These are phyloP conservation scores for Cyberlindnera subsufficiens DNA, from an alignment of 805 yeast species.

Conservation along the genomic window DNA sequence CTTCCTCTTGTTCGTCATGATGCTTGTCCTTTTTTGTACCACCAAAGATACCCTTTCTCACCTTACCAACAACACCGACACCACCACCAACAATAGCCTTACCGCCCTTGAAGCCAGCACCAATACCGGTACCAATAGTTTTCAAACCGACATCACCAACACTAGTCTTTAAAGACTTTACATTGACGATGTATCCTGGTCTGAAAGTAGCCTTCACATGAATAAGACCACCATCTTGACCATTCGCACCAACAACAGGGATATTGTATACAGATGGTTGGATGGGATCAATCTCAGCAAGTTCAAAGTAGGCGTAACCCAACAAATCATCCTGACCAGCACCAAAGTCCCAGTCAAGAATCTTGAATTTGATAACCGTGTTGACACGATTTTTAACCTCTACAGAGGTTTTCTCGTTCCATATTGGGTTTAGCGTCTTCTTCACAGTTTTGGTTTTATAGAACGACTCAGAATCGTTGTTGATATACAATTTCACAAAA, in stretches of 20 bases:
- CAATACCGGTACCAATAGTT: slow-evolving; percentile 43
- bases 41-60: slow-evolving; percentile 36
- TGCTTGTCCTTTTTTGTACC: slow-evolving; percentile 15
- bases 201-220: slow-evolving; percentile 55
- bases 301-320: slow-evolving; percentile 55
- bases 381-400: slow-evolving; percentile 57
- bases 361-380: slow-evolving; percentile 49
- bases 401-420: slow-evolving; percentile 62
- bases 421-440: slow-evolving; percentile 85
- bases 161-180: slow-evolving; percentile 31
- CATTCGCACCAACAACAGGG: slow-evolving; percentile 39
- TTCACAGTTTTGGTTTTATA: slow-evolving; percentile 76
- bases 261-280: slow-evolving; percentile 44
- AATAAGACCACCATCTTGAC: slow-evolving; percentile 51
- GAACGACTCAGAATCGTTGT: slow-evolving; percentile 51
- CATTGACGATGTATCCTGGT: slow-evolving; percentile 60
- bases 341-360: slow-evolving; percentile 92
- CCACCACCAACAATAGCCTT: slow-evolving; percentile 38
- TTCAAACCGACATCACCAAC: slow-evolving; percentile 47
- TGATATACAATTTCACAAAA: slow-evolving; percentile 61
- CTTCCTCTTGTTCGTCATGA: slow-evolving; percentile 2
- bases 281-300: slow-evolving; percentile 58
- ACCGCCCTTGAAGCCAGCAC: slow-evolving; percentile 39
- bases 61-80: slow-evolving; percentile 36
- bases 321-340: slow-evolving; percentile 77